These are phyloP conservation scores for Coemansia sp. DNA, from an alignment of 192 early-diverging fungal genomes.

Conservation along the genomic window DNA sequence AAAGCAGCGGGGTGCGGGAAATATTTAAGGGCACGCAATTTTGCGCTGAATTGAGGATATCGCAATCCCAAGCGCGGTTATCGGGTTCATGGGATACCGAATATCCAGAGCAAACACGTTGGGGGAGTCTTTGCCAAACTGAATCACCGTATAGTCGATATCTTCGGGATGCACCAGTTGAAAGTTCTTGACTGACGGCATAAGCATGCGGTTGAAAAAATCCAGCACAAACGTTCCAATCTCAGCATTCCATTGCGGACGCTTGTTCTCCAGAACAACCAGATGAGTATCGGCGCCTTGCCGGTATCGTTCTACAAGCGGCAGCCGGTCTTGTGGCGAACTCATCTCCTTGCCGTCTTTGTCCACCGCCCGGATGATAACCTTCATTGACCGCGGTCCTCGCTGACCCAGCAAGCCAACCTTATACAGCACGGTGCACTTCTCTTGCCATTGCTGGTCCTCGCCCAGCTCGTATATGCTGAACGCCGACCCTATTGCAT, in stretches of 20 bases:
- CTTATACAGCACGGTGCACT: constrained; percentile 72
- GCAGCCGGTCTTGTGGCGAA: background rate
- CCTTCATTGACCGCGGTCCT: constrained; percentile 91
- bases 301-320: constrained; percentile 13
- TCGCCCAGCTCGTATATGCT: constrained; percentile 65
- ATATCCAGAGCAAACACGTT: constrained; percentile 88
- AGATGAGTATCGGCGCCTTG: background rate
- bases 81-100: constrained; percentile 82
- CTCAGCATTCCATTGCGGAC: constrained; percentile 92
- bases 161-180: constrained; percentile 93
- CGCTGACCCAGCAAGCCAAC: constrained; percentile 84
- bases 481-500: constrained; percentile 84
- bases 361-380: constrained; percentile 58
- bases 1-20: constrained; percentile 1
- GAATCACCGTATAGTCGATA: constrained; percentile 89
- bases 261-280: constrained; percentile 80
- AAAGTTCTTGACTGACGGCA: constrained; percentile 95
- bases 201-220: constrained; percentile 83
- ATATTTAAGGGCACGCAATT: constrained; percentile 76
- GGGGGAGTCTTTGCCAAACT: constrained; percentile 79
- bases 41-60: constrained; percentile 89
- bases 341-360: background rate
- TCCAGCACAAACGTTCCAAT: constrained; percentile 88
- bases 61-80: constrained; percentile 89
- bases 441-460: constrained; percentile 21